These are phyloP conservation scores for Pseudopithomyces chartarum DNA, from an alignment of 2,329 filamentous ascomycete species.

Conservation along the genomic window DNA sequence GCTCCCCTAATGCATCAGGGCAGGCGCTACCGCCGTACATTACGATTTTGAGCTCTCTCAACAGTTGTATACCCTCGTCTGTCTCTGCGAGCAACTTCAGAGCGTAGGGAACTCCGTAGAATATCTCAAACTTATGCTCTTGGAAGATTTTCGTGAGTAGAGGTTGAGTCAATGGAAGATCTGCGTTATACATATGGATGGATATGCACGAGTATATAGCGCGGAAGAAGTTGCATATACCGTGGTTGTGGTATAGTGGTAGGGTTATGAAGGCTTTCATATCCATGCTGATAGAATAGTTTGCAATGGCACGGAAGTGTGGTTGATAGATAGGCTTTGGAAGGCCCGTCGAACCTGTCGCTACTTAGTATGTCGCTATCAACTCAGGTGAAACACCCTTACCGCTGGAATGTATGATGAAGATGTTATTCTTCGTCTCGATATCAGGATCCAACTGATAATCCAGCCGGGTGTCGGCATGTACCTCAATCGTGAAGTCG, in stretches of 20 bases:
- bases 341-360: not conserved
- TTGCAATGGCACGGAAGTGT: not conserved
- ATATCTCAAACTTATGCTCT: slow-evolving; percentile 54
- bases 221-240: slow-evolving; percentile 33
- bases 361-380: slow-evolving; percentile 24
- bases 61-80: slow-evolving; percentile 56
- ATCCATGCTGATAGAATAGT: not conserved
- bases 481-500: slow-evolving; percentile 29
- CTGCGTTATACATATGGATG: slow-evolving; percentile 32
- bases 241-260: slow-evolving; percentile 30
- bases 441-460: slow-evolving; percentile 24
- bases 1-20: slow-evolving; percentile 63
- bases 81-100: slow-evolving; percentile 67
- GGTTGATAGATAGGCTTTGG: not conserved
- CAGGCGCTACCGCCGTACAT: slow-evolving; percentile 64
- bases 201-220: slow-evolving; percentile 29
- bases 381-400: slow-evolving; percentile 11
- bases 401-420: slow-evolving; percentile 34
- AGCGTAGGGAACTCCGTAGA: slow-evolving; percentile 68
- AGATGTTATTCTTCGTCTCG: slow-evolving; percentile 24
- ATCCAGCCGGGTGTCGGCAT: slow-evolving; percentile 31
- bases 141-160: slow-evolving; percentile 22
- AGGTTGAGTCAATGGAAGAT: slow-evolving; percentile 25
- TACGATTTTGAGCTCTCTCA: slow-evolving; percentile 58
- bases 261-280: not conserved